phyloP scores from a whole-genome alignment of 192 early-diverging fungal genomes.

The Coemansia sp. region DNA sequence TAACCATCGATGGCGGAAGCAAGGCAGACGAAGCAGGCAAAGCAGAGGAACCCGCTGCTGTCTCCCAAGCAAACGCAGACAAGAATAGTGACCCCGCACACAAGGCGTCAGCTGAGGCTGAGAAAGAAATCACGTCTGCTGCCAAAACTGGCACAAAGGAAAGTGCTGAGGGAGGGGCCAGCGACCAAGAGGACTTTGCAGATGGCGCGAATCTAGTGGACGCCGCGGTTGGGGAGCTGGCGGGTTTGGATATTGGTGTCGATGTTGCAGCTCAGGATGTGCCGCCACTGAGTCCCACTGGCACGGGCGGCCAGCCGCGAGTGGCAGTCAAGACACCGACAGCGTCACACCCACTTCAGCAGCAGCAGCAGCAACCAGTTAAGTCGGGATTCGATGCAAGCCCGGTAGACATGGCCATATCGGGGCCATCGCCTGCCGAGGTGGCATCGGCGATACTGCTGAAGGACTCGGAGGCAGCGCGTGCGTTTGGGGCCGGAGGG shows the following conservation, averaged over 20 bases:
- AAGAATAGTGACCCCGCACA: not conserved
- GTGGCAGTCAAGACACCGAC: no score
- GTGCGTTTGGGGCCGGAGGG: slow-evolving; percentile 3
- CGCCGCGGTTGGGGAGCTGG: not conserved
- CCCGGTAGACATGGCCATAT: no score
- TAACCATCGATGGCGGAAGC: no score
- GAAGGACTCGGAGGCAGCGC: slow-evolving; percentile 20
- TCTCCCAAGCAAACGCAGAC: not conserved
- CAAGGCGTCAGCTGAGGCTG: not conserved
- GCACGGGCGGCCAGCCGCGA: no score
- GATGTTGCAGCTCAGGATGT: not conserved
- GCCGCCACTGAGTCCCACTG: no score
- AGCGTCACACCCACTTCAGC: no score
- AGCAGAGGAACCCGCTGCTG: no score
- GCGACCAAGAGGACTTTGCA: slow-evolving; percentile 5
- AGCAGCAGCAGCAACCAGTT: no score
- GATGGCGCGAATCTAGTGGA: not conserved
- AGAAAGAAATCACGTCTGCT: no score
- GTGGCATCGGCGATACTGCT: slow-evolving; percentile 13
- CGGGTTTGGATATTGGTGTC: not conserved
- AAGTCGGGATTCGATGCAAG: no score
- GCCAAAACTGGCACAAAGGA: not conserved
- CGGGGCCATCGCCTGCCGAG: slow-evolving; percentile 7
- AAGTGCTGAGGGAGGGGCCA: not conserved
- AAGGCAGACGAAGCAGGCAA: no score